These are phyloP conservation scores for Hypoxylon sp. DNA, from an alignment of 2,329 filamentous ascomycete genomes.

Conservation along the genomic window DNA sequence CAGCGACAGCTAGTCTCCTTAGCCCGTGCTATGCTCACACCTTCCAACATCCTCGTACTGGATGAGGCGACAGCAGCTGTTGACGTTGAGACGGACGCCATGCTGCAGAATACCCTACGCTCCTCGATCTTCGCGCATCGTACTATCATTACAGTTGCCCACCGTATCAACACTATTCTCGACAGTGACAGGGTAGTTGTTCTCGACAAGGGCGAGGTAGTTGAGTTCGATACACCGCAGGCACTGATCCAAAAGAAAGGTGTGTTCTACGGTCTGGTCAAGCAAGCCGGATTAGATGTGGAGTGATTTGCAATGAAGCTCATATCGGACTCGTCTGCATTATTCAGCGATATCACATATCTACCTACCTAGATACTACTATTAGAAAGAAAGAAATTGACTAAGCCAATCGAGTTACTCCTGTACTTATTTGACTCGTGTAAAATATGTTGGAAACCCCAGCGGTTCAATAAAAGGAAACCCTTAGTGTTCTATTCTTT, in stretches of 20 bases:
- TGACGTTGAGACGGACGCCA: conserved; percentile 76
- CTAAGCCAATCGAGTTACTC: conserved; percentile 7
- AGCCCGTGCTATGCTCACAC: conserved; percentile 92
- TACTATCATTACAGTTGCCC: conserved; percentile 98
- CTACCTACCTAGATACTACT: conserved; percentile 7
- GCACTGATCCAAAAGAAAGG: conserved; percentile 82
- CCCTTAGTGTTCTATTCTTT: conserved; percentile 1
- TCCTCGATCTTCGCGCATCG: conserved; percentile 84
- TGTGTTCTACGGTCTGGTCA: conserved; percentile 90
- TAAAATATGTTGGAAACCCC: conserved; percentile 4
- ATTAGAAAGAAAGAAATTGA: conserved; percentile 15
- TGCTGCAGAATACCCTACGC: conserved; percentile 75
- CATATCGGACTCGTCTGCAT: conserved; percentile 14
- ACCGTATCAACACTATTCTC: conserved; percentile 97
- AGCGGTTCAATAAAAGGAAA: conserved; percentile 14
- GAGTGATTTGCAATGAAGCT: conserved; percentile 52
- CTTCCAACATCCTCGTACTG: conserved; percentile 95
- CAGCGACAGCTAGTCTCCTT: conserved; percentile 95
- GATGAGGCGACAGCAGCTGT: conserved; percentile 93
- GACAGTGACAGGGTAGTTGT: conserved; percentile 92
- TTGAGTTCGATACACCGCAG: conserved; percentile 90
- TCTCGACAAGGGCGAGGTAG: conserved; percentile 89
- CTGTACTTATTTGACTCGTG: conserved; percentile 1
- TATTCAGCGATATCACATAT: conserved; percentile 22
- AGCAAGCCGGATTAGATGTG: conserved; percentile 83